A percentile compares a stretch with the other conserved stretches of the same genome.
phyloP scores from a whole-genome alignment of 495 filamentous ascomycete species.

The Penicillium pulvis region DNA sequence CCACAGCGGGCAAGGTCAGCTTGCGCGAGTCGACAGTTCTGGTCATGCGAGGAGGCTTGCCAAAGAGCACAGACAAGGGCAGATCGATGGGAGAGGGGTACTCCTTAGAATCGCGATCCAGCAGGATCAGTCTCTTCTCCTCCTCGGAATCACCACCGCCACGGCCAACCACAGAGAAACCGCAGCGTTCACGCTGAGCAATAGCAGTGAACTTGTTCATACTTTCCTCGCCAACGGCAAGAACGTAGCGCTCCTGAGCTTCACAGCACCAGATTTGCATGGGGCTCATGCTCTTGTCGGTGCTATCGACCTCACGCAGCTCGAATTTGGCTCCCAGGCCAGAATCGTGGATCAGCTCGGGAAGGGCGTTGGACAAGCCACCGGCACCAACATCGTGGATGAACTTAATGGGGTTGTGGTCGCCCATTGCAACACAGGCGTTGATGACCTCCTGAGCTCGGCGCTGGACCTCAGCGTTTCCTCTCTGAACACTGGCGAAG shows the following conservation, averaged over 20 bases:
- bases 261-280: constrained; percentile 97
- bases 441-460: constrained; percentile 97
- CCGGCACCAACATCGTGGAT: constrained; percentile 98
- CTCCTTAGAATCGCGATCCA: constrained; percentile 77
- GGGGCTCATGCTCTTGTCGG: constrained; percentile 88
- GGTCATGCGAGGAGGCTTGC: constrained; percentile 83
- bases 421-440: constrained; percentile 80
- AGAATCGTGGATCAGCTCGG: constrained; percentile 89
- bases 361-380: constrained; percentile 89
- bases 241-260: constrained; percentile 92
- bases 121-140: constrained; percentile 72
- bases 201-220: constrained; percentile 85
- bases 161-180: constrained; percentile 88
- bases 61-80: constrained; percentile 89
- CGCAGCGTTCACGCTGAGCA: constrained; percentile 83
- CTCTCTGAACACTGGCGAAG: constrained; percentile 92
- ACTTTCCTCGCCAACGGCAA: constrained; percentile 75
- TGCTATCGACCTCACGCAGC: constrained; percentile 85
- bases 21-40: constrained; percentile 75
- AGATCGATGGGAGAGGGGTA: constrained; percentile 83
- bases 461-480: constrained; percentile 91
- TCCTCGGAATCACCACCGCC: constrained; percentile 63
- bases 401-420: constrained; percentile 85
- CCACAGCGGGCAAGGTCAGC: constrained; percentile 68
- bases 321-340: constrained; percentile 88